These are phyloP conservation scores for Gossypium aridum DNA, from an alignment of 441 rosid genomes.

Conservation along the genomic window DNA sequence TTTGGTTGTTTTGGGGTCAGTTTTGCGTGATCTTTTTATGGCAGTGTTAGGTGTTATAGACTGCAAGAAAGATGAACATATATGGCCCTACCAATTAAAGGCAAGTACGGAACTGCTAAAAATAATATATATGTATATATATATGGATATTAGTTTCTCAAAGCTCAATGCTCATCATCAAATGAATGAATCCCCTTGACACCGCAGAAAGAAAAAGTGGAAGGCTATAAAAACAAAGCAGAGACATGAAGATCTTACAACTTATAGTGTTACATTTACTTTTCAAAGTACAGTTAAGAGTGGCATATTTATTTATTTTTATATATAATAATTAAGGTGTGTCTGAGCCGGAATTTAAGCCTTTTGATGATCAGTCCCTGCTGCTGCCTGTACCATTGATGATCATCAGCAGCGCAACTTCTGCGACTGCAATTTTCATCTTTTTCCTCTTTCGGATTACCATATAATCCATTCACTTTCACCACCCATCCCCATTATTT, in stretches of 20 bases:
- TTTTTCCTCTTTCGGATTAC: constrained; percentile 1
- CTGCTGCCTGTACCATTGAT: not conserved
- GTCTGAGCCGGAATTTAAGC: constrained; percentile 11
- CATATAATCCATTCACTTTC: not conserved
- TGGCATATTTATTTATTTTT: not conserved
- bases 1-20: constrained; percentile 9
- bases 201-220: not conserved
- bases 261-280: not conserved
- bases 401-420: not conserved
- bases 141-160: not conserved
- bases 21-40: constrained; percentile 31
- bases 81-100: not conserved
- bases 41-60: constrained; percentile 29
- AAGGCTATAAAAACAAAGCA: not conserved
- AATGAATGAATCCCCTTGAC: not conserved
- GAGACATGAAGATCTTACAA: not conserved
- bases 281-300: not conserved
- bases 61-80: not conserved
- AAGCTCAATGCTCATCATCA: not conserved
- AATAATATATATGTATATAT: not conserved
- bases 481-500: not conserved
- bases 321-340: not conserved
- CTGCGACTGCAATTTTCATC: not conserved
- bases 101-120: not conserved
- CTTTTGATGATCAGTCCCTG: not conserved